phyloP scores from a whole-genome alignment of 2,329 filamentous ascomycete genomes.

The Cercospora canescens region DNA sequence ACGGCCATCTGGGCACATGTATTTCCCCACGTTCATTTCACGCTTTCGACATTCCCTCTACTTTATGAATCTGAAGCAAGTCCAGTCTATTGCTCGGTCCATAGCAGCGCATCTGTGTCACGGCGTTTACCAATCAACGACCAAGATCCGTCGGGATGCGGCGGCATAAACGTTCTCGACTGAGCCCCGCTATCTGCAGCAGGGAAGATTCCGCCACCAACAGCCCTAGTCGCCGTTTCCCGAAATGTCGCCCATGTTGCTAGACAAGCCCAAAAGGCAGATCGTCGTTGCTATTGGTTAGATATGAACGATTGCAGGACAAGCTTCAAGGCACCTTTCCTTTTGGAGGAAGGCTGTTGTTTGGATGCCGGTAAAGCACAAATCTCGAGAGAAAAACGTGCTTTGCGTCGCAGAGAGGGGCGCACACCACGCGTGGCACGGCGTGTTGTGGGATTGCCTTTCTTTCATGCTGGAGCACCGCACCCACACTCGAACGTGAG shows the following conservation, averaged over 20 bases:
- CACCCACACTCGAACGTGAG: neutral
- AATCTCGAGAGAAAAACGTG: slow-evolving; percentile 3
- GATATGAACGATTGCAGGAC: neutral
- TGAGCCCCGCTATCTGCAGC: neutral
- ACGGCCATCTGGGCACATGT: neutral
- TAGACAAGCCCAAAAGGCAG: neutral
- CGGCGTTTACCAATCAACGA: neutral
- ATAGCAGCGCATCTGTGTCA: neutral
- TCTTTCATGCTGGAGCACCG: too few species aligned
- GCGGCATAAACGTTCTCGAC: neutral
- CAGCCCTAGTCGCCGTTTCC: neutral
- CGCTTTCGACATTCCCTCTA: too few species aligned
- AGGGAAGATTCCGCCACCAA: neutral
- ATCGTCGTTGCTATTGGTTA: neutral
- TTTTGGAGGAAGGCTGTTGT: neutral
- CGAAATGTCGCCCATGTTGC: neutral
- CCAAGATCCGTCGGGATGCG: neutral
- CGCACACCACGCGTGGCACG: neutral
- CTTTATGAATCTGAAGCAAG: too few species aligned
- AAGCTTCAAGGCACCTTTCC: slow-evolving; percentile 1
- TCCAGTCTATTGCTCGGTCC: too few species aligned
- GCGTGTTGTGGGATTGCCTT: neutral
- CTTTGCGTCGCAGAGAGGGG: neutral
- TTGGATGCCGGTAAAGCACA: neutral
- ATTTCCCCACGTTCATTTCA: too few species aligned